These are phyloP conservation scores for Vigna mungo DNA, from an alignment of 306 rosid species.

Conservation along the genomic window DNA sequence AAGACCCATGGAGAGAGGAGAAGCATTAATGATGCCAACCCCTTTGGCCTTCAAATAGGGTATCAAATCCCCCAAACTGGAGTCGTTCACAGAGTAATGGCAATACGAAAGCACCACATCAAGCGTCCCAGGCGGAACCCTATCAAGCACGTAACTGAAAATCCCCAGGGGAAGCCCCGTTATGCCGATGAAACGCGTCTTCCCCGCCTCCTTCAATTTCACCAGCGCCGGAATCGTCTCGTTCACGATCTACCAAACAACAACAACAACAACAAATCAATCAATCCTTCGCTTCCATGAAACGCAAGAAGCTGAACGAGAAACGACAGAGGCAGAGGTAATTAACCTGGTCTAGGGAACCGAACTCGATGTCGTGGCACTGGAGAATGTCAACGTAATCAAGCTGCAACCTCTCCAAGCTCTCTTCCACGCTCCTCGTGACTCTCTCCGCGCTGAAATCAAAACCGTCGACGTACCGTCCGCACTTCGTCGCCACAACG, in stretches of 20 bases:
- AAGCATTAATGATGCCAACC: slow-evolving; percentile 83
- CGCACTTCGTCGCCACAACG: slow-evolving; percentile 89
- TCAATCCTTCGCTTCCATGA: neutral
- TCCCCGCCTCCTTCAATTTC: slow-evolving; percentile 84
- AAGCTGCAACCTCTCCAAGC: slow-evolving; percentile 86
- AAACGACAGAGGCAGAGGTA: neutral
- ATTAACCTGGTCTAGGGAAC: slow-evolving; percentile 75
- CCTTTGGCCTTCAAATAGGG: slow-evolving; percentile 91
- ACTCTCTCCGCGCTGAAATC: slow-evolving; percentile 93
- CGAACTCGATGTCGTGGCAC: slow-evolving; percentile 96
- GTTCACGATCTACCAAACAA: slow-evolving; percentile 62
- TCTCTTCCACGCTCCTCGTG: slow-evolving; percentile 84
- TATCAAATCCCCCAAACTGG: slow-evolving; percentile 76
- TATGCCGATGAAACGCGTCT: slow-evolving; percentile 83
- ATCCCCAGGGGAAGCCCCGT: slow-evolving; percentile 85
- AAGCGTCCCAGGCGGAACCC: slow-evolving; percentile 76
- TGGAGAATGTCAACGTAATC: slow-evolving; percentile 90
- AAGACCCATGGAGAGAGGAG: slow-evolving; percentile 95
- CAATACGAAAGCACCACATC: slow-evolving; percentile 90
- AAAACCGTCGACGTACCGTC: slow-evolving; percentile 81
- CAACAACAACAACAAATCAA: neutral
- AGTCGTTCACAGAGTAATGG: slow-evolving; percentile 78
- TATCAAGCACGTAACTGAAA: slow-evolving; percentile 83
- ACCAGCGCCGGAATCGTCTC: slow-evolving; percentile 91
- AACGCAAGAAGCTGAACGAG: neutral